A percentile compares a stretch with the other conserved stretches of the same genome.
phyloP scores from a whole-genome alignment of 2,329 filamentous ascomycete genomes.

The Akanthomyces lecanii region DNA sequence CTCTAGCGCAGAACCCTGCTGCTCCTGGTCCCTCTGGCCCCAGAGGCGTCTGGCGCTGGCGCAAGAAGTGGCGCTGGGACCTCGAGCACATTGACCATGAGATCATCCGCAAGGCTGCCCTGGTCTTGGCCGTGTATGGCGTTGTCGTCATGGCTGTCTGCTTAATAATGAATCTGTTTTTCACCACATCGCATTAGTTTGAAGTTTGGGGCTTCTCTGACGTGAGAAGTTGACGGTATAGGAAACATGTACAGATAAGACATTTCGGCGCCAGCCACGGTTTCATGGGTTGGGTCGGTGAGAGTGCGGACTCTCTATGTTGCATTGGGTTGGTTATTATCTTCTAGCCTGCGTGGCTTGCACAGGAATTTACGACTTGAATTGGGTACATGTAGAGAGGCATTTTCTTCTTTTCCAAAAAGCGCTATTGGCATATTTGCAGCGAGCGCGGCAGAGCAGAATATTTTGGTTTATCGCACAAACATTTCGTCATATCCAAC shows the following conservation, averaged over 20 bases:
- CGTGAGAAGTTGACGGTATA: background rate
- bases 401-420: background rate
- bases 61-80: conserved; percentile 56
- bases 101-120: conserved; percentile 65
- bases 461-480: background rate
- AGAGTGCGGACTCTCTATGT: background rate
- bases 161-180: conserved; percentile 79
- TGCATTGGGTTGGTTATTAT: conserved; percentile 2
- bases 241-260: conserved; percentile 9
- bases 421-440: conserved; percentile 11
- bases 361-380: conserved; percentile 8
- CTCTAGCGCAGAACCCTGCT: conserved; percentile 43
- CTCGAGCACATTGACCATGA: conserved; percentile 60
- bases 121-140: conserved; percentile 79
- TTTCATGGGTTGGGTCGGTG: background rate
- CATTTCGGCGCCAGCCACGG: background rate
- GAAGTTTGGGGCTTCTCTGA: background rate
- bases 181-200: conserved; percentile 58
- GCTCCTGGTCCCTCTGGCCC: conserved; percentile 33
- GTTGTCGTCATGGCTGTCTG: conserved; percentile 85
- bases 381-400: conserved; percentile 15
- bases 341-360: background rate
- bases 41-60: conserved; percentile 44
- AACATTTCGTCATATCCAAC: background rate
- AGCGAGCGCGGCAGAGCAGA: conserved; percentile 2